Base-by-base conservation (phyloP, 1,284 basidiomycete genomes). In the Melanopsichium pennsylvanicum region DNA sequence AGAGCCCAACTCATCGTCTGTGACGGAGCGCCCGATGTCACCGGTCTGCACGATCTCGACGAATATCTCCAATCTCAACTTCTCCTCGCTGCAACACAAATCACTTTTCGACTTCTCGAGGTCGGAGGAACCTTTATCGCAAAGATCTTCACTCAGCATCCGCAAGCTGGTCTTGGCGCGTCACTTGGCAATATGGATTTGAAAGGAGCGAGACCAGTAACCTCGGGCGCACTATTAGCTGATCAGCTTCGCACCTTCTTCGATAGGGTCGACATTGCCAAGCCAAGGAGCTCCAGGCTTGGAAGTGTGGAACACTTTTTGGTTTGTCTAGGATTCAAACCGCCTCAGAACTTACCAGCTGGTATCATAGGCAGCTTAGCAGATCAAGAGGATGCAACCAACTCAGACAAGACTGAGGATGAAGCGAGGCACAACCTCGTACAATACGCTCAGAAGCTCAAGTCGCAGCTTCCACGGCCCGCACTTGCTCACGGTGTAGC, bases 21-120 rank as follows among this genome's bases (percentile, higher is more conserved):
- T 63, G 86, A 87, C 60, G 86, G 86, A 9, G 86, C 86, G 15
- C 85, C 86, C 3, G 86, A 87, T 71, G 85, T 87, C 10, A 86
- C 86, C 4, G 86, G 86, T 21, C 81, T 87, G 0, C 86, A 86
- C 60, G 84, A 85, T 59, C 80, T 87, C 18, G 86, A 87, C 76
- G 85, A 85, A 25, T 86, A 85, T 60, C 82, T 86, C 5, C 86
- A 87, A 71, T 83, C 84, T 0, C 85, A 86, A 66, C 82, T 87
- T 0, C 77, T 87, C 2, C 80, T 85, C 12, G 85, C 85, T 13
- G 85, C 85, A 1, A 76, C 85, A 11, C 84, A 85, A 11, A 84
- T 87, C 33, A 84, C 85, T 0, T 75, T 86, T 16, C 84, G 84
- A 6, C 80, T 86, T 16, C 83, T 87, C 31, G 82, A 84, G 5